phyloP scores from a whole-genome alignment of 768 basidiomycete genomes.

The Pulveroboletus sp. region DNA sequence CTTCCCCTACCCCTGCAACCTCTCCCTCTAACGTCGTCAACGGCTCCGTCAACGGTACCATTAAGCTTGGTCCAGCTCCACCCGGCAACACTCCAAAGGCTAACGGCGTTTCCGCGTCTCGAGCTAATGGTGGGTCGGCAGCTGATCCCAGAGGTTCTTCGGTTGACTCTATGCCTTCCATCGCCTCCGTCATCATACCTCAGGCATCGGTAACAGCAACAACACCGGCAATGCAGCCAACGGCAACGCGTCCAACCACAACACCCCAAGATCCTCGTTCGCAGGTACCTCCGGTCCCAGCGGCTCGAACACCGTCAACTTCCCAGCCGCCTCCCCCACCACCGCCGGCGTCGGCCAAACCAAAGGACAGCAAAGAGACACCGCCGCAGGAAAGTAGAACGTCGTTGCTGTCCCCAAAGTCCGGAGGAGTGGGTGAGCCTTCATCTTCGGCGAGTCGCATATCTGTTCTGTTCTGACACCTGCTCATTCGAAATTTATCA shows the following conservation, averaged over 20 bases:
- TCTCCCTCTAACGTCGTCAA: constrained; percentile 9
- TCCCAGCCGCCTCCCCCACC: background rate
- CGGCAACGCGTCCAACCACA: background rate
- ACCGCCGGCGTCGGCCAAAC: constrained; percentile 2
- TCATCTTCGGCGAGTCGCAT: constrained; percentile 28
- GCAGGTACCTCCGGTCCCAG: background rate
- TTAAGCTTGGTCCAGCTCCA: constrained; percentile 24
- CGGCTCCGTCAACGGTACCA: constrained; percentile 1
- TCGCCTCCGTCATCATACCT: constrained; percentile 13
- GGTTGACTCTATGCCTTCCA: constrained; percentile 23
- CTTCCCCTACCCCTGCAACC: constrained; percentile 17
- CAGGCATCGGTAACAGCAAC: constrained; percentile 1
- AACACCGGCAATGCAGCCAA: background rate
- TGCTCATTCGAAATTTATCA: constrained; percentile 24
- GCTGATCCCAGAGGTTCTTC: constrained; percentile 24
- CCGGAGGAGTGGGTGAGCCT: constrained; percentile 31
- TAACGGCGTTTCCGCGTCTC: constrained; percentile 16
- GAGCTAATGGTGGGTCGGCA: constrained; percentile 31
- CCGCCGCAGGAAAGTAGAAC: background rate
- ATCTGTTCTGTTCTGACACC: constrained; percentile 23
- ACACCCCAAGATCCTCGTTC: background rate
- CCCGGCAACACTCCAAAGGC: constrained; percentile 17
- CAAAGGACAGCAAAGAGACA: constrained; percentile 9
- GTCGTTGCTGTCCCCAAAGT: background rate
- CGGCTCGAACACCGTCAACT: background rate